Evolutionary conservation across 768 basidiomycete species (phyloP).

Genomic region (Paxillus rubicundulus): DNA sequence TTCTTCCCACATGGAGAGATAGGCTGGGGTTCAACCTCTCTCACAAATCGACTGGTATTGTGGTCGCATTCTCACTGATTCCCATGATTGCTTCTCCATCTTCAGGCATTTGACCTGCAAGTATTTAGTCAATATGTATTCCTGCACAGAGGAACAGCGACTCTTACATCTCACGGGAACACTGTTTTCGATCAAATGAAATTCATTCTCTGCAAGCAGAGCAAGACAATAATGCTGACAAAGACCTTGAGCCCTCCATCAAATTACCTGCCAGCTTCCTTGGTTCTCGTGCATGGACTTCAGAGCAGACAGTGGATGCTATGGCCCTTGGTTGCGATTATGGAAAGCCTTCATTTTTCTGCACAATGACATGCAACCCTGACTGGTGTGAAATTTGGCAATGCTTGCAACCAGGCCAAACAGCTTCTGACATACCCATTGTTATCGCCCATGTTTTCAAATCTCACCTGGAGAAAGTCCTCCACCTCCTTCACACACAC

Average conservation of each 20-base stretch:
- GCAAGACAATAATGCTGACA: constrained; percentile 26
- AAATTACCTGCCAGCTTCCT: constrained; percentile 34
- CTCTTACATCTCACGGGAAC: constrained; percentile 34
- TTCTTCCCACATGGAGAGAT: constrained; percentile 28
- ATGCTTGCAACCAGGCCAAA: constrained; percentile 34
- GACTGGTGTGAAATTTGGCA: constrained; percentile 31
- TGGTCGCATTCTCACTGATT: constrained; percentile 29
- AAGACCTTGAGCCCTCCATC: constrained; percentile 22
- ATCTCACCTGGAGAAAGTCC: constrained; percentile 22
- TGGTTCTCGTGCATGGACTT: constrained; percentile 34
- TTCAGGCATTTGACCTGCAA: constrained; percentile 36
- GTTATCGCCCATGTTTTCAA: constrained; percentile 38
- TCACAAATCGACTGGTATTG: constrained; percentile 38
- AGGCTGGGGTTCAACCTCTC: constrained; percentile 31
- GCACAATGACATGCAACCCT: constrained; percentile 42
- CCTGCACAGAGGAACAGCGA: constrained; percentile 29
- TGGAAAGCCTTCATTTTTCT: constrained; percentile 35
- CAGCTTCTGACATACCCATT: constrained; percentile 33
- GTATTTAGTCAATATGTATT: constrained; percentile 41
- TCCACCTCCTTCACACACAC: constrained; percentile 26
- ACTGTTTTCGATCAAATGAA: neutral
- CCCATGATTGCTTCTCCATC: constrained; percentile 30
- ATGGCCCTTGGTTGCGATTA: constrained; percentile 31
- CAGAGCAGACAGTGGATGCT: constrained; percentile 38
- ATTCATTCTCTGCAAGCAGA: neutral